phyloP scores from a whole-genome alignment of 306 rosid genomes.

The Psophocarpus tetragonolobus region DNA sequence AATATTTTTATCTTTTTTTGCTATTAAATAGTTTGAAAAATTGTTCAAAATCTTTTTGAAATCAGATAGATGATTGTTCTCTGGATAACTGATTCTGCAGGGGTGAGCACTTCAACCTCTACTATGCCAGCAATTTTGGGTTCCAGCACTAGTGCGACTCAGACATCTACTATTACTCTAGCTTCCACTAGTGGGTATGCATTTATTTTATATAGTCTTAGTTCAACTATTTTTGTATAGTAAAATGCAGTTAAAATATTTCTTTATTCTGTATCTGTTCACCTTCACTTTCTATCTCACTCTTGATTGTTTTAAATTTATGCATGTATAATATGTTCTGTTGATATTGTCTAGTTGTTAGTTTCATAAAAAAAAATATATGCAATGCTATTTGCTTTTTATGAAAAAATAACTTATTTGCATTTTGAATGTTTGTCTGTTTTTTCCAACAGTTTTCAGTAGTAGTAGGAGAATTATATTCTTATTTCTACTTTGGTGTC shows the following conservation, averaged over 20 bases:
- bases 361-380: not conserved
- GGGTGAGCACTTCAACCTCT: conserved; percentile 50
- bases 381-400: not conserved
- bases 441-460: not conserved
- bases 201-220: not conserved
- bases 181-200: conserved; percentile 83
- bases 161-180: conserved; percentile 57
- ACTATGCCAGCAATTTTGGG: conserved; percentile 52
- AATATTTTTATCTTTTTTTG: not conserved
- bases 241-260: not conserved
- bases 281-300: not conserved
- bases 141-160: conserved; percentile 58
- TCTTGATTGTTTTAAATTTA: conserved; percentile 7
- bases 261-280: conserved; percentile 4
- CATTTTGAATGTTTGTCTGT: not conserved
- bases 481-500: conserved; percentile 11
- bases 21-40: not conserved
- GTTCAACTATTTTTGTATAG: not conserved
- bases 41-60: not conserved
- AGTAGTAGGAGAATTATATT: not conserved
- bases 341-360: conserved; percentile 2
- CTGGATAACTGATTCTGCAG: conserved; percentile 45
- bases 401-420: not conserved
- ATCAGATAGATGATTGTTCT: not conserved
- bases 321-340: not conserved